phyloP scores from a whole-genome alignment of 1,284 basidiomycete species.

The Ganoderma sinense region DNA sequence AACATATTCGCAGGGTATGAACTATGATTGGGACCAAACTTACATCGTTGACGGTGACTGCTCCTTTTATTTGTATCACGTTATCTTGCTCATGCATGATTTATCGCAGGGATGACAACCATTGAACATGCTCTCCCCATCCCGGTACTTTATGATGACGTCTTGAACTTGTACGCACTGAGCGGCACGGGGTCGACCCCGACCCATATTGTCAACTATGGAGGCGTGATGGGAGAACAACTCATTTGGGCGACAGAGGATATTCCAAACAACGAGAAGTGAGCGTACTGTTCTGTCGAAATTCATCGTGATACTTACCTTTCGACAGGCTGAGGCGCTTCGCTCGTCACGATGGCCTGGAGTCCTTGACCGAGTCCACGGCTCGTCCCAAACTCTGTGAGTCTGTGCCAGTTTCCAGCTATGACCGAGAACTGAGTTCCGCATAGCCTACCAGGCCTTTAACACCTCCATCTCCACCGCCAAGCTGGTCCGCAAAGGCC shows the following conservation, averaged over 20 bases:
- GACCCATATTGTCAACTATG: slow-evolving; percentile 78
- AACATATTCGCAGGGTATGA: slow-evolving; percentile 61
- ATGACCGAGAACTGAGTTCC: background rate
- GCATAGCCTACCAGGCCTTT: slow-evolving; percentile 65
- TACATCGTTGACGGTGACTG: slow-evolving; percentile 73
- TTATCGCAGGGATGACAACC: slow-evolving; percentile 71
- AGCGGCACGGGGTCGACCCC: slow-evolving; percentile 79
- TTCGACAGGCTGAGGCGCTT: slow-evolving; percentile 62
- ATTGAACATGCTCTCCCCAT: slow-evolving; percentile 77
- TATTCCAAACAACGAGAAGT: slow-evolving; percentile 73
- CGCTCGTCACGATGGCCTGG: slow-evolving; percentile 69
- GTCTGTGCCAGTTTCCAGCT: slow-evolving; percentile 30
- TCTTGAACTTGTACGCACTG: slow-evolving; percentile 62
- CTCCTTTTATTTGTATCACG: background rate
- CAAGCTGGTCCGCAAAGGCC: slow-evolving; percentile 68
- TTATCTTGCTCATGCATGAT: background rate
- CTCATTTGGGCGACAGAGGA: slow-evolving; percentile 71
- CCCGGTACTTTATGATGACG: slow-evolving; percentile 71
- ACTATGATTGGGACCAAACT: slow-evolving; percentile 77
- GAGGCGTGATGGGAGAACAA: slow-evolving; percentile 71
- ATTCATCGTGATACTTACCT: background rate
- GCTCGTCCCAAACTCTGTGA: slow-evolving; percentile 64
- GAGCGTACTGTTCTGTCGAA: slow-evolving; percentile 23
- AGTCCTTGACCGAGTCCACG: slow-evolving; percentile 65
- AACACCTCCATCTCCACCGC: slow-evolving; percentile 74